Conservation (phyloP, 2,329 filamentous ascomycete species). For the Cordyceps fumosorosea region DNA sequence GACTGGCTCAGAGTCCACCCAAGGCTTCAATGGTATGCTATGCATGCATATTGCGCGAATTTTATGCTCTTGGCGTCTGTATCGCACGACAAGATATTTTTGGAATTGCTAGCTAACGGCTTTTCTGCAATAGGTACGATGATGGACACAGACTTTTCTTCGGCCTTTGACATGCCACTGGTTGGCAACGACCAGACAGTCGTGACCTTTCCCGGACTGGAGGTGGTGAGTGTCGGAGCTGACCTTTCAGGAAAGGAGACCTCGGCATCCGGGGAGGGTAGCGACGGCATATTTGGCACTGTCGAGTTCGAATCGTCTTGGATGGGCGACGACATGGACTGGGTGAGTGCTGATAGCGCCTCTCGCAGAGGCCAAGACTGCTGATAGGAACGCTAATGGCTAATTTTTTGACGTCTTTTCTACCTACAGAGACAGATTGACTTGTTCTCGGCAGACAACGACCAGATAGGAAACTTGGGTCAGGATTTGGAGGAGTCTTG, state of each 20-base stretch:
- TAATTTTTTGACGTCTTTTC: neutral
- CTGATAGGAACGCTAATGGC: neutral
- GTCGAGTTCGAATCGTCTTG: constrained; percentile 30
- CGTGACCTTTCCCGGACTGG: constrained; percentile 4
- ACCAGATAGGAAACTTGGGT: neutral
- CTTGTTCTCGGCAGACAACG: neutral
- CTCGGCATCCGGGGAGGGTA: constrained; percentile 18
- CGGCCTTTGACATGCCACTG: neutral
- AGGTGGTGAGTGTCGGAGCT: neutral
- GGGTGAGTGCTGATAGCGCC: constrained; percentile 24
- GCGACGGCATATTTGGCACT: constrained; percentile 16
- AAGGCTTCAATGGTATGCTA: neutral
- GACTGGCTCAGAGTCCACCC: neutral
- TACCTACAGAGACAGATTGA: neutral
- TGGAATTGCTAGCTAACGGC: neutral
- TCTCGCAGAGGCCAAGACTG: neutral
- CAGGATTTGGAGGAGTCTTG: neutral
- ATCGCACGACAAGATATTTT: neutral
- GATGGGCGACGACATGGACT: constrained; percentile 32
- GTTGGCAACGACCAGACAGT: neutral
- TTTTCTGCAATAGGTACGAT: neutral
- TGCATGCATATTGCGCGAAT: neutral
- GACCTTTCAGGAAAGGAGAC: neutral
- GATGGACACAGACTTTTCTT: neutral
- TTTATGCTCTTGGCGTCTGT: neutral